phyloP scores from a whole-genome alignment of 179 eudicot genomes.

The Actinidia polygama region DNA sequence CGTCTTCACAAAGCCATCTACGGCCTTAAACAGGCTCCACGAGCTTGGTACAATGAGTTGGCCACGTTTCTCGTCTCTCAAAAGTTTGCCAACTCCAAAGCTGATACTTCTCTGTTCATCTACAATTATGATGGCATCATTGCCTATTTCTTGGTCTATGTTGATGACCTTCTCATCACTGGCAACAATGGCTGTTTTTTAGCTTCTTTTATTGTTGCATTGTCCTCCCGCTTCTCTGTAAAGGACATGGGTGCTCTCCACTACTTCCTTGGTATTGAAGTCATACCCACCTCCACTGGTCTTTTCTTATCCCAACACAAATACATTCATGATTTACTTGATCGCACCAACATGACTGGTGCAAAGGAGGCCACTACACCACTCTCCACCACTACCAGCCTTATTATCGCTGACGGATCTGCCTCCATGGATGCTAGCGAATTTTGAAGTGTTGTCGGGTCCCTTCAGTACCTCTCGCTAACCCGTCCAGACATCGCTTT shows the following conservation, averaged over 20 bases:
- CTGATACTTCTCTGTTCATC: not conserved
- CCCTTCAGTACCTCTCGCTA: not conserved
- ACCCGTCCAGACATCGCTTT: not conserved
- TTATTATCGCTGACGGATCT: not conserved
- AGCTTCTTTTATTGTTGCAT: not conserved
- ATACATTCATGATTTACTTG: constrained; percentile 11
- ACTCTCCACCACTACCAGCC: not conserved
- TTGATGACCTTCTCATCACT: not conserved
- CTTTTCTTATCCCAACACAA: not conserved
- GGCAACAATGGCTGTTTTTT: not conserved
- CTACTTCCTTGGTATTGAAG: constrained; percentile 7
- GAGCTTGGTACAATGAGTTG: not conserved
- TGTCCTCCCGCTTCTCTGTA: not conserved
- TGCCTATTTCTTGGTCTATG: not conserved
- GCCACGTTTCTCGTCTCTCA: not conserved
- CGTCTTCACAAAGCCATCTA: not conserved
- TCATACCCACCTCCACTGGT: not conserved
- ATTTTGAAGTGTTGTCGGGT: not conserved
- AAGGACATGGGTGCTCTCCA: not conserved
- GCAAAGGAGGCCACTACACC: not conserved
- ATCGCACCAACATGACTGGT: not conserved
- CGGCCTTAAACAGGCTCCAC: not conserved
- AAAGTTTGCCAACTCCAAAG: not conserved
- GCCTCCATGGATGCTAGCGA: not conserved
- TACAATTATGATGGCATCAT: not conserved